Evolutionary conservation across 2,329 filamentous ascomycete species (phyloP).

Genomic region (Alternaria dauci): DNA sequence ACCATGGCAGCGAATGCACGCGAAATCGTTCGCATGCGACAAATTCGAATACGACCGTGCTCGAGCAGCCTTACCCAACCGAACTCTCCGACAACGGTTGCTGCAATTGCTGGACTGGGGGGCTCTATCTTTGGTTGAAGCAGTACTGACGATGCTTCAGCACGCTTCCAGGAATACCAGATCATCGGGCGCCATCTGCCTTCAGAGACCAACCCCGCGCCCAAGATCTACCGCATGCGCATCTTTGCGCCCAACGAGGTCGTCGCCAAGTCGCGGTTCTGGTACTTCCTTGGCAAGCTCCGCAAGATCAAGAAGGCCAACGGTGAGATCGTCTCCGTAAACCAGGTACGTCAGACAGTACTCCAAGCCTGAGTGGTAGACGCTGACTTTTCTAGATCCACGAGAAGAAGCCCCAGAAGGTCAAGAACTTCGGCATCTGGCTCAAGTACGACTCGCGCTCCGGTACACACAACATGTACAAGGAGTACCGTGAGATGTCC

Average conservation of each 20-base stretch:
- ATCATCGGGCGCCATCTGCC: constrained; percentile 99
- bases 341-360: constrained; percentile 74
- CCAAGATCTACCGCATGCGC: constrained; percentile 99
- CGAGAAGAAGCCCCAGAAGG: constrained; percentile 99
- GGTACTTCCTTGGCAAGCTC: constrained; percentile 99
- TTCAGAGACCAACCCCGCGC: constrained; percentile 94
- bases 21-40: constrained; percentile 7
- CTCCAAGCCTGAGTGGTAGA: background rate
- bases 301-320: constrained; percentile 99
- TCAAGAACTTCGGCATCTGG: constrained; percentile 99
- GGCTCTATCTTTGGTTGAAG: constrained; percentile 7
- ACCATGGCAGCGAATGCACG: constrained; percentile 3
- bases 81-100: background rate
- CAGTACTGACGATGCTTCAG: constrained; percentile 62
- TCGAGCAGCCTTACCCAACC: background rate
- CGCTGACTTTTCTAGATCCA: constrained; percentile 70
- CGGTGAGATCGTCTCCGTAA: constrained; percentile 97
- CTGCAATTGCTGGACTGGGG: constrained; percentile 43
- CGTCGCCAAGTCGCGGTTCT: constrained; percentile 99
- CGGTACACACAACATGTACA: constrained; percentile 99
- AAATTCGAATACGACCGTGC: background rate
- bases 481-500: constrained; percentile 99
- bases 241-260: constrained; percentile 98
- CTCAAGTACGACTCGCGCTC: constrained; percentile 99
- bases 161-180: constrained; percentile 99